Percentiles rank a stretch among this genome's conserved stretches.
Evolutionary conservation across 371 early-diverging fungal genomes (phyloP).

Genomic region (Mortierella sp.): DNA sequence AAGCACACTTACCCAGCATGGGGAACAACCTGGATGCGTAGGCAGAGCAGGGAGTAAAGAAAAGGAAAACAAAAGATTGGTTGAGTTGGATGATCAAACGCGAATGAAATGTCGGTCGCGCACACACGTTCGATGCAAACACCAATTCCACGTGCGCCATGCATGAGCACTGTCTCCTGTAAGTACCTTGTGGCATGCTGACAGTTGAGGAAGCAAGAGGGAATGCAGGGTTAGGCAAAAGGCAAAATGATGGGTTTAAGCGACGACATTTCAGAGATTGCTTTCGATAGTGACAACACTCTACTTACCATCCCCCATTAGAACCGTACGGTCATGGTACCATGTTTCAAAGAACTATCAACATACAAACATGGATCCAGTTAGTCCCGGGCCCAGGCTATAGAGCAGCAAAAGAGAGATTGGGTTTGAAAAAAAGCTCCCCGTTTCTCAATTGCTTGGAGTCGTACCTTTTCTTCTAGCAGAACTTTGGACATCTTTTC

Average conservation of each 20-base stretch:
- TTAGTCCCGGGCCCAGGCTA: not conserved
- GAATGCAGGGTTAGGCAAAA: not conserved
- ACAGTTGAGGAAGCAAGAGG: not conserved
- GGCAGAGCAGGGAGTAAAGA: not conserved
- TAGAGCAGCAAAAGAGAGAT: not conserved
- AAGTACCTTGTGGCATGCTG: slow-evolving; percentile 50
- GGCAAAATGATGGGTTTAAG: not conserved
- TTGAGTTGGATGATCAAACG: not conserved
- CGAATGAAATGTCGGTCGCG: slow-evolving; percentile 3
- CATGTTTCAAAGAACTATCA: slow-evolving; percentile 43
- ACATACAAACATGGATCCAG: not conserved
- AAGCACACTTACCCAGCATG: slow-evolving; percentile 44
- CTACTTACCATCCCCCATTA: slow-evolving; percentile 61
- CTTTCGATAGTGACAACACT: not conserved
- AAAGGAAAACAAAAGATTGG: not conserved
- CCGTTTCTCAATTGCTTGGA: not conserved
- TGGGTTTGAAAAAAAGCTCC: not conserved
- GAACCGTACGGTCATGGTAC: slow-evolving; percentile 46
- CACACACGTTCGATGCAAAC: slow-evolving; percentile 14
- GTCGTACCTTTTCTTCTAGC: slow-evolving; percentile 46
- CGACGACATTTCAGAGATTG: not conserved
- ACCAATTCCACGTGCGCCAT: not conserved
- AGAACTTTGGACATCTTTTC: slow-evolving; percentile 43
- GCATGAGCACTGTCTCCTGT: not conserved
- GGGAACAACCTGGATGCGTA: slow-evolving; percentile 41